Evolutionary conservation across 768 basidiomycete species (phyloP).

Genomic region (Terana coerulea): DNA sequence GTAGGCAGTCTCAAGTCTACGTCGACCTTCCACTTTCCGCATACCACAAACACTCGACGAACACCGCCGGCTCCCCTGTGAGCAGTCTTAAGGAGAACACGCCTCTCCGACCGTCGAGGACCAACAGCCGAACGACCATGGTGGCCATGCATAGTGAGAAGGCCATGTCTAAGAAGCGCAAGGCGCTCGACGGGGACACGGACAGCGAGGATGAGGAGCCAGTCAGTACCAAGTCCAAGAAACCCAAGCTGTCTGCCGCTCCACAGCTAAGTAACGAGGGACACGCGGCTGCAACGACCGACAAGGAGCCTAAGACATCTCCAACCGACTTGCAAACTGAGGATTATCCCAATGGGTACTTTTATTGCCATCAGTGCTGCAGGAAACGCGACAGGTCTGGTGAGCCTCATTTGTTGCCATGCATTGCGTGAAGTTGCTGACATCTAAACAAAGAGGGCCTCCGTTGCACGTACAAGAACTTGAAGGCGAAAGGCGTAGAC

Average conservation of each 20-base stretch:
- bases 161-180: slow-evolving; percentile 45
- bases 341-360: slow-evolving; percentile 35
- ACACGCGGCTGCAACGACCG: neutral
- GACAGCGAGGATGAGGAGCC: neutral
- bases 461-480: slow-evolving; percentile 34
- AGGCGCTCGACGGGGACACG: slow-evolving; percentile 32
- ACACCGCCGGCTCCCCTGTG: neutral
- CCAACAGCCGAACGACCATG: slow-evolving; percentile 22
- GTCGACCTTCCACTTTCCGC: slow-evolving; percentile 58
- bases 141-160: slow-evolving; percentile 18
- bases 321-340: slow-evolving; percentile 4
- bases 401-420: slow-evolving; percentile 25
- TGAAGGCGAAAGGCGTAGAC: slow-evolving; percentile 22
- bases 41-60: slow-evolving; percentile 15
- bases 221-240: slow-evolving; percentile 24
- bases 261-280: slow-evolving; percentile 6
- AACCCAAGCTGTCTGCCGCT: slow-evolving; percentile 23
- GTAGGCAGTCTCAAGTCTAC: slow-evolving; percentile 45
- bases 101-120: slow-evolving; percentile 25
- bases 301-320: slow-evolving; percentile 33
- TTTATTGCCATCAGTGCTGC: slow-evolving; percentile 73
- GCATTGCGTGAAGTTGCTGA: slow-evolving; percentile 3
- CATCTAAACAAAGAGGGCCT: slow-evolving; percentile 26
- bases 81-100: slow-evolving; percentile 20
- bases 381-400: slow-evolving; percentile 53